These are phyloP conservation scores for Centella asiatica DNA, from an alignment of 129 eudicot genomes.

Conservation along the genomic window DNA sequence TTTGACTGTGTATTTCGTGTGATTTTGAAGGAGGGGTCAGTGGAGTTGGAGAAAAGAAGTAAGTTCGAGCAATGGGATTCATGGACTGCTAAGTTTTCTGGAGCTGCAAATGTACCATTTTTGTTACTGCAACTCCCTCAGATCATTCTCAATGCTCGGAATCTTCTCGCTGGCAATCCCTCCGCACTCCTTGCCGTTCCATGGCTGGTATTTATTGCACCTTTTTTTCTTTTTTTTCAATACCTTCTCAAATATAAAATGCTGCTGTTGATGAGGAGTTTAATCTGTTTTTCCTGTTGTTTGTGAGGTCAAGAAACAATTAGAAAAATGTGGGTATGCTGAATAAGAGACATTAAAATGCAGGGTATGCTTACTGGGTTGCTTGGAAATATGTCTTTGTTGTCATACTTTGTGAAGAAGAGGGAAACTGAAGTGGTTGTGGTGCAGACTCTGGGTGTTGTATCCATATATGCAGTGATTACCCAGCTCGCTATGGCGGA, in stretches of 20 bases:
- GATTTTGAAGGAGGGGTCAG: slow-evolving; percentile 11
- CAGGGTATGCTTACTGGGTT: slow-evolving; percentile 96
- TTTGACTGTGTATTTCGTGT: background rate
- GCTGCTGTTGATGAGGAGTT: too few relatives aligned
- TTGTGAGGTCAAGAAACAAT: background rate
- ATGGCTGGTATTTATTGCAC: slow-evolving; percentile 67
- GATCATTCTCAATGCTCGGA: slow-evolving; percentile 78
- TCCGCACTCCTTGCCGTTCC: slow-evolving; percentile 86
- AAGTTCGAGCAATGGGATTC: slow-evolving; percentile 80
- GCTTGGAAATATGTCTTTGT: slow-evolving; percentile 81
- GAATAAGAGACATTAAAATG: background rate
- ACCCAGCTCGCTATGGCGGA: slow-evolving; percentile 83
- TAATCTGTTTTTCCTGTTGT: background rate
- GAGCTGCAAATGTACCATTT: slow-evolving; percentile 84
- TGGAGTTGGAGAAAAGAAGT: slow-evolving; percentile 17
- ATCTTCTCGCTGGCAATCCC: slow-evolving; percentile 72
- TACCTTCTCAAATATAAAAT: too few relatives aligned
- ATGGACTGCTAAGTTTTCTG: slow-evolving; percentile 71
- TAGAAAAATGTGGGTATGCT: background rate
- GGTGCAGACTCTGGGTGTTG: slow-evolving; percentile 84
- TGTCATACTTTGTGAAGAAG: slow-evolving; percentile 86
- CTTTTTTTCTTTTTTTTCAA: background rate
- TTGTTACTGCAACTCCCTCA: slow-evolving; percentile 89
- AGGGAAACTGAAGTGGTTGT: slow-evolving; percentile 79
- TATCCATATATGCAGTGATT: slow-evolving; percentile 67